Conservation (phyloP, 169 alveolate genomes). For the Cryptosporidium ryanae region DNA sequence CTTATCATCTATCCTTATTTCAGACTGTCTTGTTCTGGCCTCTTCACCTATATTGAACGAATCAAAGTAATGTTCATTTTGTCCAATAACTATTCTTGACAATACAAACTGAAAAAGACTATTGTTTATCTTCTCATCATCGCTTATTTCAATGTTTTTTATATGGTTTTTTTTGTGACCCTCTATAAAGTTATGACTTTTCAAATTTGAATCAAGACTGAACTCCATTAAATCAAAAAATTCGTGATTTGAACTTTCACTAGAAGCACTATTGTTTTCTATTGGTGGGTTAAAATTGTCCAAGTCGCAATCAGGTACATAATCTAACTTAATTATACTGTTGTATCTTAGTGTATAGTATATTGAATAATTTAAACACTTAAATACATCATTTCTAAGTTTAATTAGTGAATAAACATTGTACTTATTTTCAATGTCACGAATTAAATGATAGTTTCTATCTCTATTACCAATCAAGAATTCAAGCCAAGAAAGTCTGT, state of each 20-base stretch:
- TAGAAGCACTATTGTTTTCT: not conserved
- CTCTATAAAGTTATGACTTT: not conserved
- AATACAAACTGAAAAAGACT: slow-evolving; percentile 19
- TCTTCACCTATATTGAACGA: slow-evolving; percentile 33
- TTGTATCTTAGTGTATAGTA: slow-evolving; percentile 19
- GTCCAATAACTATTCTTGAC: slow-evolving; percentile 39
- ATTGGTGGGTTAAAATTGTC: not conserved
- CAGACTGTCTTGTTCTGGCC: too few relatives aligned
- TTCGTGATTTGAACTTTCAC: not conserved
- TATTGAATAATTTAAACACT: slow-evolving; percentile 42
- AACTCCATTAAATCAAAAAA: not conserved
- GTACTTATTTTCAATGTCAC: slow-evolving; percentile 51
- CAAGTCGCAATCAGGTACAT: not conserved
- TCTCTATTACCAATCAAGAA: slow-evolving; percentile 43
- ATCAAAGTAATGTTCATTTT: slow-evolving; percentile 44
- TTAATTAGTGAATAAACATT: slow-evolving; percentile 58
- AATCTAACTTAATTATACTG: not conserved
- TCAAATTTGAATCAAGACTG: too few relatives aligned
- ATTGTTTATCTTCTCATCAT: slow-evolving; percentile 11
- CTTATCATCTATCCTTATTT: not conserved
- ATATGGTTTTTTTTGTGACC: not conserved
- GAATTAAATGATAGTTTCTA: not conserved
- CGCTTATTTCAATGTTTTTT: not conserved
- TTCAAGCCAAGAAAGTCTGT: slow-evolving; percentile 59
- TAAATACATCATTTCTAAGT: slow-evolving; percentile 64